Conservation (phyloP, 2,329 filamentous ascomycete genomes). For the Aureobasidium sp. region DNA sequence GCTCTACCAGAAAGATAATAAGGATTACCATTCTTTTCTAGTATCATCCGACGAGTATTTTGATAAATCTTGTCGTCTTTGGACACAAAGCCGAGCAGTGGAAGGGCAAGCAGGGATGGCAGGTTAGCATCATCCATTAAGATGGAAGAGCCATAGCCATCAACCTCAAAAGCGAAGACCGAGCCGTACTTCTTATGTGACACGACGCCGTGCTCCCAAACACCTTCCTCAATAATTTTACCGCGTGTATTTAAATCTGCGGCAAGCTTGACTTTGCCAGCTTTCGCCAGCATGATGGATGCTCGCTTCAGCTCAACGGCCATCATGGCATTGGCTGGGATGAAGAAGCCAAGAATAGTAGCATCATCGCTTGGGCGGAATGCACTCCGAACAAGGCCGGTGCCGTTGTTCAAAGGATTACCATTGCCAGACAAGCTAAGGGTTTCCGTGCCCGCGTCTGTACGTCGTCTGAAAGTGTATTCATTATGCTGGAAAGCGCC, state of each 20-base stretch:
- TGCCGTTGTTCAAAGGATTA: constrained; percentile 82
- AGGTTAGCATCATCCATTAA: constrained; percentile 89
- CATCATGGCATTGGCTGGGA: constrained; percentile 95
- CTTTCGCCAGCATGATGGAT: constrained; percentile 59
- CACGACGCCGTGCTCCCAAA: constrained; percentile 80
- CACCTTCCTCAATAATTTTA: constrained; percentile 62
- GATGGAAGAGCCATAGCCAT: constrained; percentile 75
- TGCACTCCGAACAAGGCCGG: constrained; percentile 80
- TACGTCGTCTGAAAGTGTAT: constrained; percentile 82
- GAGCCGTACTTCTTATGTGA: constrained; percentile 66
- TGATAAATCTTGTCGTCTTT: constrained; percentile 64
- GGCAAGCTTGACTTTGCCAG: constrained; percentile 48
- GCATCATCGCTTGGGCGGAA: constrained; percentile 95
- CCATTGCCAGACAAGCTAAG: constrained; percentile 73
- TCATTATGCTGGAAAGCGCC: constrained; percentile 61
- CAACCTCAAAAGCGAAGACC: constrained; percentile 82
- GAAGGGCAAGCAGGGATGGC: constrained; percentile 70
- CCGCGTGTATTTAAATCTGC: constrained; percentile 50
- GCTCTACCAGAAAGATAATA: constrained; percentile 73
- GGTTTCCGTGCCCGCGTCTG: constrained; percentile 81
- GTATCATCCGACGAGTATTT: constrained; percentile 79
- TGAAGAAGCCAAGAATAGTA: constrained; percentile 88
- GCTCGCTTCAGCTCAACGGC: constrained; percentile 76
- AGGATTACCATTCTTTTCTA: constrained; percentile 71
- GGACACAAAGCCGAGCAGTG: constrained; percentile 68